Evolutionary conservation across 306 rosid species (phyloP), one percentile per base, ranked within the genome.

Genomic region (Cicer chorassanicum): DNA sequence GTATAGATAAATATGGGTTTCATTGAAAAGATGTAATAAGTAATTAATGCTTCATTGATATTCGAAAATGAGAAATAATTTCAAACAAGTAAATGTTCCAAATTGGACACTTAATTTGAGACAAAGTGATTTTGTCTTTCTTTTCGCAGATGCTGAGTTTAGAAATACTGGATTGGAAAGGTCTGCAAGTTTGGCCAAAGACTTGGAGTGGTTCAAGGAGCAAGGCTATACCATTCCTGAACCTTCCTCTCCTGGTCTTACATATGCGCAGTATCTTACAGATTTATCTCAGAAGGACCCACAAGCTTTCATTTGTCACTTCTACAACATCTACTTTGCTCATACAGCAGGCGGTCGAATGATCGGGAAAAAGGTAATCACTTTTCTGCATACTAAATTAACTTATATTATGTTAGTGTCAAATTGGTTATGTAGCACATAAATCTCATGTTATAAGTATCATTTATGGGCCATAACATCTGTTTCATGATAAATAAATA

Each of bases 281-380:
- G 96, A 92, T 46, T 73, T 95, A 54, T 87, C 98, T 0, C 90
- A 85, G 67, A 86, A 84, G 6, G 96, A 95, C 82, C 90, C 93
- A 49, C 99, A 90, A 80, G 97, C 98, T 57, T 92, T 92, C 83
- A 70, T 95, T 44, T 95, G 98, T 87, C 99, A 95, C 83, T 95
- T 92, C 66, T 95, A 95, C 82, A 95, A 95, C 80, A 83, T 83
- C 63, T 95, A 92, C 89, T 95, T 95, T 73, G 99, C 99, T 46
- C 99, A 95, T 80, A 36, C 93, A 11, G 99, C 99, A 40, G 99
- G 99, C 13, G 99, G 99, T 67, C 89, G 99, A 75, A 92, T 92
- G 97, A 92, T 95, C 16, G 99, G 99, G 65, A 80, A 50, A 45
- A 80, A 80, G 84, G 84, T 80, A 73, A 82, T 7, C 42, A 57